phyloP scores from a whole-genome alignment of 768 basidiomycete genomes.

The Suillus subalutaceus region DNA sequence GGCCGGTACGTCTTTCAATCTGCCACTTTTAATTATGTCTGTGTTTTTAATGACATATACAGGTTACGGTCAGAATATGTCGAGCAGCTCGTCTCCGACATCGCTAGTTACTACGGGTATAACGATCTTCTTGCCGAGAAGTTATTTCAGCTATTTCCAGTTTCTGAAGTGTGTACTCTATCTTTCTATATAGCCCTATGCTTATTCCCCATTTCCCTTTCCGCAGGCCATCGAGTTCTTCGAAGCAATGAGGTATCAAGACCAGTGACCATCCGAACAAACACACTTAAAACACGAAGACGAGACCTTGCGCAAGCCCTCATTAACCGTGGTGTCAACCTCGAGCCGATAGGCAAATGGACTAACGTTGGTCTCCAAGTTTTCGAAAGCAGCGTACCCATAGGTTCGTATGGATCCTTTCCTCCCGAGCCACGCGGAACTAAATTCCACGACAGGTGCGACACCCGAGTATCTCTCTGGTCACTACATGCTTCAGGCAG shows the following conservation, averaged over 20 bases:
- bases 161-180: constrained; percentile 71
- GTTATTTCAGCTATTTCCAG: constrained; percentile 90
- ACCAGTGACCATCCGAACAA: constrained; percentile 97
- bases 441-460: constrained; percentile 55
- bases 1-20: constrained; percentile 59
- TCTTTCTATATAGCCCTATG: constrained; percentile 15
- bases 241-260: constrained; percentile 92
- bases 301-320: constrained; percentile 93
- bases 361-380: constrained; percentile 98
- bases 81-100: constrained; percentile 85
- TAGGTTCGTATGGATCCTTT: constrained; percentile 52
- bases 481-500: constrained; percentile 99
- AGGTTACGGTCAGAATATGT: constrained; percentile 91
- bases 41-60: constrained; percentile 15
- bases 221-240: constrained; percentile 96
- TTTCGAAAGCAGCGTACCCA: constrained; percentile 94
- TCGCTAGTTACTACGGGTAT: constrained; percentile 96
- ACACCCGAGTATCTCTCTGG: constrained; percentile 99
- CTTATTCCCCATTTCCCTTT: constrained; percentile 1
- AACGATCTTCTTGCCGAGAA: constrained; percentile 95
- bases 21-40: constrained; percentile 9
- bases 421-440: constrained; percentile 4
- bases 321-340: constrained; percentile 93
- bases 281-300: constrained; percentile 91
- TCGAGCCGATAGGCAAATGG: constrained; percentile 99